phyloP scores from a whole-genome alignment of 129 eudicot species.

The Kitagawia praeruptora region DNA sequence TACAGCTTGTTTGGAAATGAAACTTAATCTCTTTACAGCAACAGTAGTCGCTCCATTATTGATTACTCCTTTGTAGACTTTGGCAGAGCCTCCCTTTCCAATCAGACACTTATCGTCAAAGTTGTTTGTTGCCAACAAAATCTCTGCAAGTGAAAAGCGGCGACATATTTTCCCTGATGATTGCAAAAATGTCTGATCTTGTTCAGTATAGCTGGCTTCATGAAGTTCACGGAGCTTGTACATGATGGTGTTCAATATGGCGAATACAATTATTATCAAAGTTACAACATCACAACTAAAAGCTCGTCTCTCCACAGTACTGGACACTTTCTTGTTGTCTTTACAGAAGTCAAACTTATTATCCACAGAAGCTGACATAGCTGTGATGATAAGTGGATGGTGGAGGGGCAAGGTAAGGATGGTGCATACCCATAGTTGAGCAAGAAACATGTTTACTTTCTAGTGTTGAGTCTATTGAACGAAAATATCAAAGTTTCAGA shows the following conservation, averaged over 20 bases:
- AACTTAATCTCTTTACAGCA: constrained; percentile 30
- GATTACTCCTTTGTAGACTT: constrained; percentile 37
- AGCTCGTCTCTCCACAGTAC: background rate
- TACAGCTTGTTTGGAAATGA: constrained; percentile 29
- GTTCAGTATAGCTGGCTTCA: constrained; percentile 9
- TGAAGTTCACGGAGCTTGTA: constrained; percentile 17
- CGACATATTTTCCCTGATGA: constrained; percentile 7
- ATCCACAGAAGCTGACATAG: no score
- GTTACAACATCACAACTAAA: background rate
- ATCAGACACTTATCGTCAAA: constrained; percentile 30
- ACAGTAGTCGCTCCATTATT: constrained; percentile 18
- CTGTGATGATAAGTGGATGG: no score
- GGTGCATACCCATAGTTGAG: background rate
- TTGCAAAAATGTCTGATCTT: background rate
- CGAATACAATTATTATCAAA: background rate
- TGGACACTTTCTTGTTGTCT: background rate
- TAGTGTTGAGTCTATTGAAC: background rate
- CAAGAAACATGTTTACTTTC: background rate
- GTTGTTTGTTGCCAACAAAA: constrained; percentile 28
- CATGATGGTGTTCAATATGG: constrained; percentile 5
- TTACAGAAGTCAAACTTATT: no score
- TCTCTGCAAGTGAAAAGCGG: constrained; percentile 31
- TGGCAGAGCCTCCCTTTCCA: constrained; percentile 49
- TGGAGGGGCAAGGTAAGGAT: background rate
- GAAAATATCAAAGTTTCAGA: background rate